Conservation (phyloP, 2,329 filamentous ascomycete species). For the Clonostachys chloroleuca region DNA sequence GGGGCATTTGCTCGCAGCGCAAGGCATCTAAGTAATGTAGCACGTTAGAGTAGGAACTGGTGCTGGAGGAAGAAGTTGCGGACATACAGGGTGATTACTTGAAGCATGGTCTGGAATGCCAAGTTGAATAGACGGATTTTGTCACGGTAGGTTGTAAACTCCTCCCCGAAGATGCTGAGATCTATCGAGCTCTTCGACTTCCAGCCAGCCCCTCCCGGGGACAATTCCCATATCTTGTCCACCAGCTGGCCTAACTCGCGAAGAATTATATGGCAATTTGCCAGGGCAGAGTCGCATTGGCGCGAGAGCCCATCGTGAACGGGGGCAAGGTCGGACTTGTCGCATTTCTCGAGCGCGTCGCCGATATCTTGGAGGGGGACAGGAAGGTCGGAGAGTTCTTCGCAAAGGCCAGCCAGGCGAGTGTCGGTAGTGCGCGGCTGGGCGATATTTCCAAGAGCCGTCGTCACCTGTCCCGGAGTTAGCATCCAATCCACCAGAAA, state of each 20-base stretch:
- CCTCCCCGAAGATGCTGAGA: conserved; percentile 8
- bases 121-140: conserved; percentile 17
- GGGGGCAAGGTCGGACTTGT: conserved; percentile 8
- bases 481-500: too few relatives aligned
- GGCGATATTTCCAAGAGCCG: too few relatives aligned
- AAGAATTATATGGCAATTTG: conserved; percentile 10
- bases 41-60: neutral
- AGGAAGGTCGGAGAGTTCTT: conserved; percentile 11
- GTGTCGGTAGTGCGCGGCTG: conserved; percentile 6
- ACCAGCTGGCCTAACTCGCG: conserved; percentile 9
- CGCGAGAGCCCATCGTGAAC: conserved; percentile 13
- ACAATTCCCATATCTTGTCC: neutral
- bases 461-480: too few relatives aligned
- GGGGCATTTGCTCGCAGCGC: conserved; percentile 9
- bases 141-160: conserved; percentile 11
- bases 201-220: conserved; percentile 2
- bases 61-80: conserved; percentile 2
- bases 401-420: conserved; percentile 7
- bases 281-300: conserved; percentile 11
- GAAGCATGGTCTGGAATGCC: conserved; percentile 16
- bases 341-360: conserved; percentile 10
- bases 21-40: conserved; percentile 1
- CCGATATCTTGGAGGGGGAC: conserved; percentile 10
- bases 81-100: conserved; percentile 11
- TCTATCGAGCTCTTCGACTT: conserved; percentile 6